Evolutionary conservation across 805 yeast genomes (phyloP).

Genomic region (Ogataea minuta): DNA sequence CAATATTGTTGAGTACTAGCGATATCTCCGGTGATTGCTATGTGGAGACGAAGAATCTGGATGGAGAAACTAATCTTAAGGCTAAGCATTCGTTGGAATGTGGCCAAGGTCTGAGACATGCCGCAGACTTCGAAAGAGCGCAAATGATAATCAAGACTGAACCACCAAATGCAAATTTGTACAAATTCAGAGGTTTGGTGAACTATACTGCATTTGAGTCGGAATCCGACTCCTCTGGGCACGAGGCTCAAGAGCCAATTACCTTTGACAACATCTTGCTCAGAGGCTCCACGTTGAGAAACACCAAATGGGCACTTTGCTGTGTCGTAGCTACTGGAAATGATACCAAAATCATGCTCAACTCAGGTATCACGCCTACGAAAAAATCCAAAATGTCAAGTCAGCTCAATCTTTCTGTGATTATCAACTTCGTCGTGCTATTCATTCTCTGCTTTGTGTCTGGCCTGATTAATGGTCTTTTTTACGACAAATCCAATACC

Average conservation of each 20-base stretch:
- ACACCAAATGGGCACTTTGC: conserved; percentile 76
- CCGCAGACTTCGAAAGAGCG: conserved; percentile 57
- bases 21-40: conserved; percentile 67
- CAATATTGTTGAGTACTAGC: conserved; percentile 60
- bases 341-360: conserved; percentile 75
- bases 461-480: conserved; percentile 69
- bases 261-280: conserved; percentile 61
- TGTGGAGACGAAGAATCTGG: conserved; percentile 67
- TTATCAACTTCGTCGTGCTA: conserved; percentile 58
- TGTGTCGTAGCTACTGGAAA: conserved; percentile 72
- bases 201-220: conserved; percentile 44
- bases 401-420: conserved; percentile 65
- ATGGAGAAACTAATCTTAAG: conserved; percentile 77
- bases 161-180: conserved; percentile 65
- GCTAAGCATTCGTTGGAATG: conserved; percentile 51
- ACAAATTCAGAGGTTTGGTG: conserved; percentile 64
- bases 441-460: conserved; percentile 66
- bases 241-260: conserved; percentile 50
- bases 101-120: conserved; percentile 52
- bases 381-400: conserved; percentile 64
- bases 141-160: conserved; percentile 67
- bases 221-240: conserved; percentile 30
- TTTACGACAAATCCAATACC: conserved; percentile 41
- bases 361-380: conserved; percentile 75
- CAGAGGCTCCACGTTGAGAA: conserved; percentile 71